phyloP scores from a whole-genome alignment of 805 yeast species.

The Candida insectalens region DNA sequence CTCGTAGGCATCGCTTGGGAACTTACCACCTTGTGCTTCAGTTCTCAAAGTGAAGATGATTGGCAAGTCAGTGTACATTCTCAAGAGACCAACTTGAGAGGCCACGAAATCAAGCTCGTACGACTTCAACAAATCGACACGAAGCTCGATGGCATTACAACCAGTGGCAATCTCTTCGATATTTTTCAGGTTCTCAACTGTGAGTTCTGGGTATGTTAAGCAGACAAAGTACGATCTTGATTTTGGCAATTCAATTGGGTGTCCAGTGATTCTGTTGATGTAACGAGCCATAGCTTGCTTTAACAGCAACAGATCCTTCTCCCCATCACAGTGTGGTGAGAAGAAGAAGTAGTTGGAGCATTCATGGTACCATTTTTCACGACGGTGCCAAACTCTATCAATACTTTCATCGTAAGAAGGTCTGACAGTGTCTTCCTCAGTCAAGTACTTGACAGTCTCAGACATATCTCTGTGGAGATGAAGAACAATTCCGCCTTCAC shows the following conservation, averaged over 20 bases:
- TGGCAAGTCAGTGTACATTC: constrained; percentile 60
- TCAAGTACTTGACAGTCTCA: constrained; percentile 67
- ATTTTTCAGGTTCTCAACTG: constrained; percentile 23
- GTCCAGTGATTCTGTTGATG: constrained; percentile 55
- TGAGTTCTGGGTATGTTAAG: constrained; percentile 57
- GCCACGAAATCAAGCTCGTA: constrained; percentile 49
- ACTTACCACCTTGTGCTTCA: constrained; percentile 69
- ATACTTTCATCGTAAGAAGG: constrained; percentile 84
- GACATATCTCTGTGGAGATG: constrained; percentile 85
- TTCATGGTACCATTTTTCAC: constrained; percentile 70
- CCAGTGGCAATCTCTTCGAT: constrained; percentile 56
- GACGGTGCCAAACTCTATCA: constrained; percentile 70
- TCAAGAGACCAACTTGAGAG: constrained; percentile 60
- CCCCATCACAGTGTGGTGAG: constrained; percentile 59
- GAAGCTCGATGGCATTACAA: constrained; percentile 71
- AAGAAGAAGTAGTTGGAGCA: constrained; percentile 73
- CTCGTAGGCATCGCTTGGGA: constrained; percentile 48
- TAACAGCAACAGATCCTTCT: constrained; percentile 44
- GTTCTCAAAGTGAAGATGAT: constrained; percentile 78
- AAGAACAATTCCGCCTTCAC: constrained; percentile 67
- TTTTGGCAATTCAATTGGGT: constrained; percentile 28
- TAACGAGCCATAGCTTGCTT: constrained; percentile 50
- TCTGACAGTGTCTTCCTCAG: constrained; percentile 64
- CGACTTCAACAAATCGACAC: constrained; percentile 61
- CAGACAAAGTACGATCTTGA: constrained; percentile 62